These are phyloP conservation scores for Phytomonas serpens DNA, from an alignment of 208 protist genomes.

Conservation along the genomic window DNA sequence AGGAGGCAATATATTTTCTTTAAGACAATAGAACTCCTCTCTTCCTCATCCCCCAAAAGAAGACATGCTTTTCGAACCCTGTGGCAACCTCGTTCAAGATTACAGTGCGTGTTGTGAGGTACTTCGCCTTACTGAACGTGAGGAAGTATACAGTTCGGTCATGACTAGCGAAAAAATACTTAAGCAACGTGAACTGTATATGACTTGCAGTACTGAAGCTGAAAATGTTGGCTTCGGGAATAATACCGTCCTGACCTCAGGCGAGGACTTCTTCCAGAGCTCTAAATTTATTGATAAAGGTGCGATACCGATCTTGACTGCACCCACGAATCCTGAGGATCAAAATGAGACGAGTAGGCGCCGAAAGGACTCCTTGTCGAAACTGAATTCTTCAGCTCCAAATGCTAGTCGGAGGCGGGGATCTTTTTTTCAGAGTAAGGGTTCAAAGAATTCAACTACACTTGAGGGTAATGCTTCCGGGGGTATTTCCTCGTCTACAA, in stretches of 20 bases:
- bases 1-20: conserved; percentile 6
- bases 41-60: conserved; percentile 1
- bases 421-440: neutral
- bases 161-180: neutral
- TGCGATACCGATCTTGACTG: neutral
- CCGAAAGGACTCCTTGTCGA: neutral
- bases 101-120: conserved; percentile 86
- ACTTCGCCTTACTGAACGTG: conserved; percentile 68
- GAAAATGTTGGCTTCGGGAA: neutral
- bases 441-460: neutral
- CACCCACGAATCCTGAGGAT: neutral
- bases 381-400: neutral
- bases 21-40: neutral
- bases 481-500: neutral
- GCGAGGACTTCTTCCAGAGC: neutral
- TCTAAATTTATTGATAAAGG: neutral
- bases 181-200: neutral
- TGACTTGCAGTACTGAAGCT: neutral
- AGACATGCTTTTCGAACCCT: conserved; percentile 80
- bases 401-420: neutral
- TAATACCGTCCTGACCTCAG: neutral
- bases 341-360: neutral
- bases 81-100: conserved; percentile 72
- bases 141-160: conserved; percentile 71
- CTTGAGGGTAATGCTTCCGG: neutral